A percentile compares a stretch with the other conserved stretches of the same genome.
These are phyloP conservation scores for Sequoiadendron giganteum DNA, from an alignment of 75 land plant species.

Conservation along the genomic window DNA sequence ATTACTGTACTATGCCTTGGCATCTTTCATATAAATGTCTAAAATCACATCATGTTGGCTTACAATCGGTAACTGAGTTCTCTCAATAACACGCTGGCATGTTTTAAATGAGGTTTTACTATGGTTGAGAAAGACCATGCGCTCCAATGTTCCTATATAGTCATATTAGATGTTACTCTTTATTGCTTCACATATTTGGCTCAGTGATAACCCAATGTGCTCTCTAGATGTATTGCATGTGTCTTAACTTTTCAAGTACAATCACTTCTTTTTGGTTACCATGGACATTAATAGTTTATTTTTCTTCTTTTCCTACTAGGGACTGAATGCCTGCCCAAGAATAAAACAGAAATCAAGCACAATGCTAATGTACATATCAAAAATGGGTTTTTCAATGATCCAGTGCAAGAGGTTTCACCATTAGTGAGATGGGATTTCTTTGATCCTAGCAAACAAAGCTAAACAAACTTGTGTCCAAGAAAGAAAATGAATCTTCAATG, in stretches of 20 bases:
- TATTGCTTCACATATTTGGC: background rate
- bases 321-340: background rate
- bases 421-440: background rate
- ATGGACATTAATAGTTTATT: background rate
- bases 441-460: background rate
- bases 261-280: background rate
- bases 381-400: background rate
- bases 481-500: background rate
- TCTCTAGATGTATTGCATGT: background rate
- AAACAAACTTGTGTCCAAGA: background rate
- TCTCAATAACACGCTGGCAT: background rate
- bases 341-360: background rate
- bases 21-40: background rate
- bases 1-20: background rate
- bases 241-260: background rate
- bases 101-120: background rate
- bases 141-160: background rate
- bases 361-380: background rate
- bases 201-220: background rate
- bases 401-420: background rate
- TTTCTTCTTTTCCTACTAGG: background rate
- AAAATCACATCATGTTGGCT: background rate
- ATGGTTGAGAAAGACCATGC: background rate
- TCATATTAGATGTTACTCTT: background rate
- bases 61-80: background rate